Evolutionary conservation across 2,329 filamentous ascomycete genomes (phyloP).

Genomic region (Malbranchea cinnamomea): DNA sequence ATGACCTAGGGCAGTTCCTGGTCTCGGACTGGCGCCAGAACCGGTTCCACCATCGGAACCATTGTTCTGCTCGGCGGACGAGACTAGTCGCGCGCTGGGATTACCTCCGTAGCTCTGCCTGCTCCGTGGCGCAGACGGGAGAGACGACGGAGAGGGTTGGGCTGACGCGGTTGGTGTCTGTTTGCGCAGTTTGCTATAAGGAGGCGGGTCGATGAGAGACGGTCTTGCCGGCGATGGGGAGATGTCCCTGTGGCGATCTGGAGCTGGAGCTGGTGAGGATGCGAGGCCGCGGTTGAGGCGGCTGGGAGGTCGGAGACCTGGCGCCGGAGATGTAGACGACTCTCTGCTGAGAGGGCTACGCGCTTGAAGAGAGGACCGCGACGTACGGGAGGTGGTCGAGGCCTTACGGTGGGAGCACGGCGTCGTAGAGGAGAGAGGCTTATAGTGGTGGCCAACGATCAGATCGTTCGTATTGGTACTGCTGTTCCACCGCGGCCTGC

Average conservation of each 20-base stretch:
- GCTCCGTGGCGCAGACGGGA: constrained; percentile 21
- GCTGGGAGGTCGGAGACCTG: constrained; percentile 18
- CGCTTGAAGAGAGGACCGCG: constrained; percentile 26
- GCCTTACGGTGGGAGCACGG: constrained; percentile 38
- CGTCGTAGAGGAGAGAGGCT: constrained; percentile 44
- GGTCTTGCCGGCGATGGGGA: constrained; percentile 19
- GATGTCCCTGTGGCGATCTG: constrained; percentile 7
- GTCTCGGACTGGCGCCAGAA: constrained; percentile 13
- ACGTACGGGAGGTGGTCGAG: constrained; percentile 19
- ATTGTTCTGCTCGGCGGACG: constrained; percentile 1
- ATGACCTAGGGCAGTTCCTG: constrained; percentile 26
- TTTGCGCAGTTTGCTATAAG: constrained; percentile 26
- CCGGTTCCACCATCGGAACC: too few species aligned
- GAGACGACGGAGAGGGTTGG: background rate
- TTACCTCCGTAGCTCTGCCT: constrained; percentile 25
- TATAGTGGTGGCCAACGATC: constrained; percentile 55
- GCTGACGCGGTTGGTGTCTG: constrained; percentile 8
- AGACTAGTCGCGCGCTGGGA: constrained; percentile 11
- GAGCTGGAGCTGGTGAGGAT: constrained; percentile 14
- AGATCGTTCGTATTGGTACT: constrained; percentile 50
- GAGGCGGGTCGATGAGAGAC: constrained; percentile 25
- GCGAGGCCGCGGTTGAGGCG: constrained; percentile 12
- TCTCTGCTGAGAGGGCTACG: constrained; percentile 29
- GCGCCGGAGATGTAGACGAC: constrained; percentile 25
- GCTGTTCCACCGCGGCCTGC: constrained; percentile 60